Evolutionary conservation across 2,329 filamentous ascomycete genomes (phyloP).

Genomic region (Sporothrix schenckii): DNA sequence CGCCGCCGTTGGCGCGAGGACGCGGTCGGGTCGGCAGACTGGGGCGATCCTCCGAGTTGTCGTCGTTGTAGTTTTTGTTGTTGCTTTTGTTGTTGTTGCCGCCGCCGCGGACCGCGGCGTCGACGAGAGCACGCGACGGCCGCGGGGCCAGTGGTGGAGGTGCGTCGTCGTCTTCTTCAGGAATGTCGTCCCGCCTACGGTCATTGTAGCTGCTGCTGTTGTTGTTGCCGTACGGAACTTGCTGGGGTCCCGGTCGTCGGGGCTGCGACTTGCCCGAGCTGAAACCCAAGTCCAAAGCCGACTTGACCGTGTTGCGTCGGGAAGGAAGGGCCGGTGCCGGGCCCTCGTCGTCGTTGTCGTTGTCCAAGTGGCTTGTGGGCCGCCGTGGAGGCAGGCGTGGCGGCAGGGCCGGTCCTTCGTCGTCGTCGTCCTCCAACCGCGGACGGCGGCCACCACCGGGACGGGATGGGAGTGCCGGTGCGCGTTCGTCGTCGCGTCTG

Average conservation of each 20-base stretch:
- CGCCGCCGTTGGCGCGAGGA: constrained; percentile 16
- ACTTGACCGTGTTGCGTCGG: constrained; percentile 46
- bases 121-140: constrained; percentile 56
- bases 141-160: constrained; percentile 59
- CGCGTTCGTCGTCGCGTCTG: not conserved
- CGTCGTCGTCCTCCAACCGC: not conserved
- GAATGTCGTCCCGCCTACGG: constrained; percentile 21
- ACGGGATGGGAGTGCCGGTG: constrained; percentile 28
- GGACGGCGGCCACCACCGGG: constrained; percentile 10
- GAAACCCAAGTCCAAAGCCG: constrained; percentile 41
- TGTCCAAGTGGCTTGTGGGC: constrained; percentile 38
- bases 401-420: not conserved
- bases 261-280: constrained; percentile 26
- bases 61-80: not conserved
- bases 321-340: constrained; percentile 53
- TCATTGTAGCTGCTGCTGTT: not conserved
- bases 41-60: not conserved
- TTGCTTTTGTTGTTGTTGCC: constrained; percentile 34
- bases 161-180: constrained; percentile 38
- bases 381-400: constrained; percentile 45
- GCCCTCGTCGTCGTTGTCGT: constrained; percentile 56
- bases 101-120: constrained; percentile 43
- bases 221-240: constrained; percentile 8
- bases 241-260: constrained; percentile 15
- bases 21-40: constrained; percentile 35